Evolutionary conservation across 345 rosid species (phyloP).

Genomic region (Acer negundo): DNA sequence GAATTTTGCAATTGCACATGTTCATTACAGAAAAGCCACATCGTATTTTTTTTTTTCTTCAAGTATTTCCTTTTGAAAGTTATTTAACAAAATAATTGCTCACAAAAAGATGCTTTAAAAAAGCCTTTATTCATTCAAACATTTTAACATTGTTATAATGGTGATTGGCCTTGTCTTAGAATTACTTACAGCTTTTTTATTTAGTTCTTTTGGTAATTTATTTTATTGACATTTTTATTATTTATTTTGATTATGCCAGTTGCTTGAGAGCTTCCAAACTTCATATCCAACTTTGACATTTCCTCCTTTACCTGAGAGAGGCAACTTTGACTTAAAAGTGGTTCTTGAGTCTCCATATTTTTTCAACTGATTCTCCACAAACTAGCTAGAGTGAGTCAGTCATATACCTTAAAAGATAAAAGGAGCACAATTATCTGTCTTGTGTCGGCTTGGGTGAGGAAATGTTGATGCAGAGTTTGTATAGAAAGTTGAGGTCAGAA

Average conservation of each 20-base stretch:
- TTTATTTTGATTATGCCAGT: conserved; percentile 44
- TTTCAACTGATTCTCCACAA: conserved; percentile 65
- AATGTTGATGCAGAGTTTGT: conserved; percentile 8
- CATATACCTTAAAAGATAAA: conserved; percentile 15
- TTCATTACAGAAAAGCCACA: too few relatives aligned
- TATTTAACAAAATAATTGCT: neutral
- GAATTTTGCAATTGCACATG: too few relatives aligned
- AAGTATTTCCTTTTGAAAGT: too few relatives aligned
- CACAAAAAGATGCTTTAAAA: too few relatives aligned
- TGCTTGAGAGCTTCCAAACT: conserved; percentile 79
- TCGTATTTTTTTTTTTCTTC: too few relatives aligned
- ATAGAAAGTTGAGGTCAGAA: conserved; percentile 9
- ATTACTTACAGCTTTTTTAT: neutral
- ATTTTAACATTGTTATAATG: neutral
- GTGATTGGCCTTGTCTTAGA: neutral
- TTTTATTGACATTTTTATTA: conserved; percentile 13
- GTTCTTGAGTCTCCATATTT: conserved; percentile 85
- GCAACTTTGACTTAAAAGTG: conserved; percentile 72
- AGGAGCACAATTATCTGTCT: conserved; percentile 12
- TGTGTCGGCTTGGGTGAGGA: neutral
- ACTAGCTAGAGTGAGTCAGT: neutral
- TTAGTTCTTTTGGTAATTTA: neutral
- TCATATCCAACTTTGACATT: conserved; percentile 66
- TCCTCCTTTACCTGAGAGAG: conserved; percentile 87
- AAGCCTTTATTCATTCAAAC: too few relatives aligned